Percentiles rank a stretch among this genome's conserved stretches.
Conservation (phyloP, 768 basidiomycete genomes). For the Exidia glandulosa region DNA sequence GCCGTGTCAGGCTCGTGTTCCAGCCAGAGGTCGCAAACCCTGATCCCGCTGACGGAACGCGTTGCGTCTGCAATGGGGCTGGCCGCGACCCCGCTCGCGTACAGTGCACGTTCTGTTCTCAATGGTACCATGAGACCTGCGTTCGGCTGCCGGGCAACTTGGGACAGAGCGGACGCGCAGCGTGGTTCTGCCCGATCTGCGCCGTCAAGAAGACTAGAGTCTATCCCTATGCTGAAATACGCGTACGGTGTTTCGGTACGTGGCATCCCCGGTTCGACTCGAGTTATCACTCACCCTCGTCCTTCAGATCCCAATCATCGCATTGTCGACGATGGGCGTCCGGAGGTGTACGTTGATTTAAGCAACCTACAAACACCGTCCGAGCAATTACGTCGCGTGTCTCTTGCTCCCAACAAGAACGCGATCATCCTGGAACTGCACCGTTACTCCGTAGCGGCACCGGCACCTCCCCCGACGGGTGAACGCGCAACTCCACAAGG, state of each 20-base stretch:
- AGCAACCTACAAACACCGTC: slow-evolving; percentile 6
- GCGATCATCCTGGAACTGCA: neutral
- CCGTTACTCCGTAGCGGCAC: neutral
- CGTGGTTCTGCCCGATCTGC: slow-evolving; percentile 64
- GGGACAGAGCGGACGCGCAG: slow-evolving; percentile 16
- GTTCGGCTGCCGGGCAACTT: slow-evolving; percentile 47
- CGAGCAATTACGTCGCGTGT: neutral
- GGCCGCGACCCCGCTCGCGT: slow-evolving; percentile 50
- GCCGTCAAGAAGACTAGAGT: slow-evolving; percentile 64
- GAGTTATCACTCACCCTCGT: slow-evolving; percentile 3
- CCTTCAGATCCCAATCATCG: neutral
- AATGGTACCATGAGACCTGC: slow-evolving; percentile 61
- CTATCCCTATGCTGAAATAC: slow-evolving; percentile 67
- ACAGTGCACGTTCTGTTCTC: slow-evolving; percentile 54
- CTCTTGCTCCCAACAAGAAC: neutral
- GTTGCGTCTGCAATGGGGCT: slow-evolving; percentile 71
- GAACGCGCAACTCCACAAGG: neutral
- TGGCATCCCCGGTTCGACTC: slow-evolving; percentile 8
- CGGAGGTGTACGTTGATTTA: slow-evolving; percentile 58
- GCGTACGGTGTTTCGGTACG: slow-evolving; percentile 54
- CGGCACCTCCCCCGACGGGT: neutral
- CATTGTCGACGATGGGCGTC: slow-evolving; percentile 32
- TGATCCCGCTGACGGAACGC: slow-evolving; percentile 64
- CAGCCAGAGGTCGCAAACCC: slow-evolving; percentile 58
- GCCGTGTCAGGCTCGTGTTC: slow-evolving; percentile 54